Base-by-base conservation (phyloP, 768 basidiomycete species). In the Lepiota subincarnata region DNA sequence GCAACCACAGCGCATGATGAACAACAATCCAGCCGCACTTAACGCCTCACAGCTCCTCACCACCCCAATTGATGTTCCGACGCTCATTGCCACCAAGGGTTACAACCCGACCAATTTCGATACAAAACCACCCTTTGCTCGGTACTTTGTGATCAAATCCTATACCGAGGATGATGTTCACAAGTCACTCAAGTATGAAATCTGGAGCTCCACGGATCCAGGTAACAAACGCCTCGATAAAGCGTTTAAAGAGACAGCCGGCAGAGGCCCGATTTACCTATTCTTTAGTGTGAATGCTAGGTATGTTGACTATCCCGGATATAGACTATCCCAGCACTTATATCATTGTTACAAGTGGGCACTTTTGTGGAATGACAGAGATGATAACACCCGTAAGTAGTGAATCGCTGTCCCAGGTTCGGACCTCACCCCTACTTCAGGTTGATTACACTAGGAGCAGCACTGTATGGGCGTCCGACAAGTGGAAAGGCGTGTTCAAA, bases 401-500 rank as follows among this genome's bases (percentile, higher is more conserved):
- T 6, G 11, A 19, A 55, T 35, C 4, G 24, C 20, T 14, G 14
- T 38, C 22, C 19, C 47, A 20, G 4, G 4, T 20, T 40, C 24
- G 44, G 44, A 41, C 28, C 31, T 51, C 39, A 48, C 13, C 53
- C 36, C 13, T 19, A 6, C 37, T 57, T 40, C 53, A 86, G 80
- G 89, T 98, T 35, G 96, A 98, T 67, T 95, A 98, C 68, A 88
- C 89, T 4, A 81, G 88, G 55, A 93, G 92, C 66, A 94, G 91
- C 57, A 98, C 89, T 1, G 97, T 99, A 16, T 99, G 97, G 97
- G 95, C 95, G 0, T 95, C 95, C 31, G 95, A 98, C 71, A 99
- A 99, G 68, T 99, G 97, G 97, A 98, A 99, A 70, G 97, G 97
- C 19, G 92, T 98, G 48, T 97, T 99, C 77, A 96, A 95, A 72